Base-by-base conservation (phyloP, 192 early-diverging fungal genomes). In the Ambispora gerdemannii region DNA sequence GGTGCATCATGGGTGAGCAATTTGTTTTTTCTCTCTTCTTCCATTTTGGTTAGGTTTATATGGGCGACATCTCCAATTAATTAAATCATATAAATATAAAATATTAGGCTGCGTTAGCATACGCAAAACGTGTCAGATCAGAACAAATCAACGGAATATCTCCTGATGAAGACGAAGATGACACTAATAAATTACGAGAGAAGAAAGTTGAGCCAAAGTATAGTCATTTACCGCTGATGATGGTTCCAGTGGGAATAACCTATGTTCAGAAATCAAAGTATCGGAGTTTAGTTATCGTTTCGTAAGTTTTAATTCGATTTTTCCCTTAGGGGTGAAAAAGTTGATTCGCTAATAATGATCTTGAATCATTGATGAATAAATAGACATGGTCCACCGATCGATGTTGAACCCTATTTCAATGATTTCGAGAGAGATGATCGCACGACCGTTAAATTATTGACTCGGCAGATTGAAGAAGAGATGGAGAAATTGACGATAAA, bases 201-300 rank as follows among this genome's bases (percentile, higher is more conserved):
- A 30, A 55, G 67, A 47, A 47, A 27, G 28, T 27, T 63, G n/a
- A 32, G 64, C 38, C 34, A 43, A 43, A 43, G 38, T 43, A 15
- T 43, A 43, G 6, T n/a, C n/a, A n/a, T n/a, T n/a, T n/a, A n/a
- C n/a, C n/a, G n/a, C n/a, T n/a, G n/a, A 34, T 47, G 11, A 70
- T 84, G 36, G 47, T 81, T 22, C 83, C 83, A 33, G 76, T 76
- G 3, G 83, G 79, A 20, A 77, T 84, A 43, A 75, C 77, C 0
- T 84, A 84, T 72, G 70, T 71, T 1, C 77, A 84, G 62, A 84
- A 84, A 34, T 76, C 76, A 52, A 80, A 79, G 35, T 84, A 82
- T 58, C 72, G 83, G 15, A 80, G 78, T 68, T 51, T 35, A 11
- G 73, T 75, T 3, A 78, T 84, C 73, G 73, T 72, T 3, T 43